Conservation (phyloP, 1,284 basidiomycete genomes). For the Malassezia globosa region DNA sequence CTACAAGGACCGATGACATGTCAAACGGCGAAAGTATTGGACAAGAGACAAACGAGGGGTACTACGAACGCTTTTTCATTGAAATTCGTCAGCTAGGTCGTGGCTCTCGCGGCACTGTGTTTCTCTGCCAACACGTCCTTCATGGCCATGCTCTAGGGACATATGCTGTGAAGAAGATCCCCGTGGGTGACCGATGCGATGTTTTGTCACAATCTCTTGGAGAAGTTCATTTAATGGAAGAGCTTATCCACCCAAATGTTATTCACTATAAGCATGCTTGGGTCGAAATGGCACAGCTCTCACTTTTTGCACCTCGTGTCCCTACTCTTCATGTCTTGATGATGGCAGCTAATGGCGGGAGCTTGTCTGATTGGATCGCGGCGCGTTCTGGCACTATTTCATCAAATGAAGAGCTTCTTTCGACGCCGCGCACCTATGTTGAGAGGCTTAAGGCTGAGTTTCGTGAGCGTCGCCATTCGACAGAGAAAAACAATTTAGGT, state of each 20-base stretch:
- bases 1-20: slow-evolving; percentile 4
- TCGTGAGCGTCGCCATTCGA: slow-evolving; percentile 16
- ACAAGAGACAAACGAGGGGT: slow-evolving; percentile 46
- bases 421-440: not conserved
- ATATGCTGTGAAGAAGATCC: slow-evolving; percentile 81
- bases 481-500: not conserved
- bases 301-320: slow-evolving; percentile 30
- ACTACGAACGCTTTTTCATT: slow-evolving; percentile 64
- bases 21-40: too few relatives aligned
- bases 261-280: slow-evolving; percentile 85
- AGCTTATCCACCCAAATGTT: slow-evolving; percentile 79
- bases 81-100: slow-evolving; percentile 76
- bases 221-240: slow-evolving; percentile 68
- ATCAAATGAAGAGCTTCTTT: not conserved
- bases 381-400: slow-evolving; percentile 20
- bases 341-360: slow-evolving; percentile 45
- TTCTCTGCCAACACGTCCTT: slow-evolving; percentile 68
- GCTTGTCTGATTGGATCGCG: slow-evolving; percentile 38
- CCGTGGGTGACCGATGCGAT: slow-evolving; percentile 59
- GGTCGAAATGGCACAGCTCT: slow-evolving; percentile 56
- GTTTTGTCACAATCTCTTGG: slow-evolving; percentile 28
- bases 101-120: slow-evolving; percentile 83
- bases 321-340: slow-evolving; percentile 42
- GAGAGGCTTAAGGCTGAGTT: slow-evolving; percentile 26
- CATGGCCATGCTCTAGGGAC: slow-evolving; percentile 64